Conservation (phyloP, 371 early-diverging fungal genomes). For the Cokeromyces recurvatus region DNA sequence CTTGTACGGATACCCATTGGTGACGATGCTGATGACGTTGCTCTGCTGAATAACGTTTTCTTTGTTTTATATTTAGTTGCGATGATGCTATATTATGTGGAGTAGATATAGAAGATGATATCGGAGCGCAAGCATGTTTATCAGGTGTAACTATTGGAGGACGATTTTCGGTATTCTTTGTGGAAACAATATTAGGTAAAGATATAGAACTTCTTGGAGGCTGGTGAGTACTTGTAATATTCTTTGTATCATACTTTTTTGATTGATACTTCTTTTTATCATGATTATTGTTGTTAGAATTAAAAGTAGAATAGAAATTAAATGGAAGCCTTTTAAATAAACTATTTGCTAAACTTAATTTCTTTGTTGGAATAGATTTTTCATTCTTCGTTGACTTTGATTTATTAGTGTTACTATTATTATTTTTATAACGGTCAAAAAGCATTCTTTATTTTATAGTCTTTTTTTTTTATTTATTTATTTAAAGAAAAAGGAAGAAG, state of each 20-base stretch:
- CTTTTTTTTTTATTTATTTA: too few relatives aligned
- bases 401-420: too few relatives aligned
- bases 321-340: slow-evolving; percentile 35
- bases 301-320: slow-evolving; percentile 1
- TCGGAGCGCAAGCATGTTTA: too few relatives aligned
- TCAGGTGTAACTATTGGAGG: too few relatives aligned
- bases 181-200: slow-evolving; percentile 32
- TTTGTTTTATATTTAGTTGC: slow-evolving; percentile 3
- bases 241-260: too few relatives aligned
- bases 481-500: too few relatives aligned
- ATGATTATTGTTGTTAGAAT: slow-evolving; percentile 6
- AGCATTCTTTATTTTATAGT: too few relatives aligned
- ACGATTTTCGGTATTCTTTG: too few relatives aligned
- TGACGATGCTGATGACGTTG: slow-evolving; percentile 12
- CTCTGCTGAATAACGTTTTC: slow-evolving; percentile 24
- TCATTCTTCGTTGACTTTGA: slow-evolving; percentile 21
- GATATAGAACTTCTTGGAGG: slow-evolving; percentile 38
- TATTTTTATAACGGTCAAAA: slow-evolving; percentile 36
- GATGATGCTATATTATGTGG: background rate
- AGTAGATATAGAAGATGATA: background rate
- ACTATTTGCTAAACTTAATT: slow-evolving; percentile 27
- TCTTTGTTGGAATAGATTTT: slow-evolving; percentile 11
- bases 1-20: slow-evolving; percentile 4
- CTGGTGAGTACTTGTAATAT: too few relatives aligned
- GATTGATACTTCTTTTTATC: too few relatives aligned